Evolutionary conservation across 140 eudicot species (phyloP).

Genomic region (Anethum foeniculum): DNA sequence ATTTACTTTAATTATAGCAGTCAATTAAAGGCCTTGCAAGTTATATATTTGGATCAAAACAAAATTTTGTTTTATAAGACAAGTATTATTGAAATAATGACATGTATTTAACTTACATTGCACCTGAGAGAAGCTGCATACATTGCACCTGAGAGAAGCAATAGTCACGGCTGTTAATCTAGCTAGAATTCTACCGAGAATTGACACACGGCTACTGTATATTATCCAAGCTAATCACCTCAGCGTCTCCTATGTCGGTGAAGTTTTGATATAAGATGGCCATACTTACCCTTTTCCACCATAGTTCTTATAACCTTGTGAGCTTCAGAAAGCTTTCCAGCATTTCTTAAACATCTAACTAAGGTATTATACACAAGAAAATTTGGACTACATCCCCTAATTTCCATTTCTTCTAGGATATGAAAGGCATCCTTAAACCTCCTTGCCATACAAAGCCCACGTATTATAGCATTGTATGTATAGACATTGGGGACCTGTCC

Average conservation of each 20-base stretch:
- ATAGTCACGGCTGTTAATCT: neutral
- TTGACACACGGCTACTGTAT: neutral
- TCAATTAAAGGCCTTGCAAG: neutral
- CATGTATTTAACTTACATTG: neutral
- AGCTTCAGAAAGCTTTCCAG: constrained; percentile 74
- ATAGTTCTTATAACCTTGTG: constrained; percentile 54
- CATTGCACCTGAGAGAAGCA: constrained; percentile 3
- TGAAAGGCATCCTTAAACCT: constrained; percentile 61
- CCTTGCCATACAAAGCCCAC: constrained; percentile 75
- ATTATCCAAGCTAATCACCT: constrained; percentile 17
- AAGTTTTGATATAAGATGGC: constrained; percentile 52
- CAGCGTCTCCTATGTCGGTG: constrained; percentile 47
- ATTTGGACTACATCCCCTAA: constrained; percentile 78
- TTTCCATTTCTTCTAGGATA: constrained; percentile 89
- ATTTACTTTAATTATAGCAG: neutral
- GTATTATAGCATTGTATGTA: constrained; percentile 82
- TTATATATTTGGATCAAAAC: neutral
- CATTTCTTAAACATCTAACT: constrained; percentile 55
- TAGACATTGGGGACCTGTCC: constrained; percentile 85
- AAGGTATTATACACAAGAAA: constrained; percentile 89
- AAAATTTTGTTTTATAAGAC: neutral
- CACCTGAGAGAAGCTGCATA: constrained; percentile 5
- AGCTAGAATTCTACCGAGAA: constrained; percentile 3
- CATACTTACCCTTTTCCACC: constrained; percentile 76
- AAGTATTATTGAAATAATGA: neutral